These are phyloP conservation scores for Leccinum pallidistipes DNA, from an alignment of 1,284 basidiomycete species.

Conservation along the genomic window DNA sequence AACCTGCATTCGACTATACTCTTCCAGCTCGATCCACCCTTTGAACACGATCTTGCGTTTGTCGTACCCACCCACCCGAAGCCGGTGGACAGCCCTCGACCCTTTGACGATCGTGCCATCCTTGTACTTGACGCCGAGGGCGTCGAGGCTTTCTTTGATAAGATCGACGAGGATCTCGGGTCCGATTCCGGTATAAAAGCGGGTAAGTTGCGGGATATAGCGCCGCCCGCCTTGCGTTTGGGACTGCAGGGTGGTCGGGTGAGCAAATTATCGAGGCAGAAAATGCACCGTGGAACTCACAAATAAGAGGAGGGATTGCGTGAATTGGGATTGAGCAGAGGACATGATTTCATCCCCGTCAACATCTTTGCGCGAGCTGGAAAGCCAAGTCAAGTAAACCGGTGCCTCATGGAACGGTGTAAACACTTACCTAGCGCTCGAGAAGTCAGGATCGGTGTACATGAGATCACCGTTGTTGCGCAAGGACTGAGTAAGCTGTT, in stretches of 20 bases:
- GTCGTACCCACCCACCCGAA: slow-evolving; percentile 67
- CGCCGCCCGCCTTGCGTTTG: slow-evolving; percentile 71
- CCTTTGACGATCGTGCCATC: slow-evolving; percentile 30
- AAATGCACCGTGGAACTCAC: slow-evolving; percentile 38
- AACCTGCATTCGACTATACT: slow-evolving; percentile 44
- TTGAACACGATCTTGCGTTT: slow-evolving; percentile 59
- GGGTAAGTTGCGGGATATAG: slow-evolving; percentile 72
- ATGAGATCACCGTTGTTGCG: slow-evolving; percentile 68
- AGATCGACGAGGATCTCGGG: slow-evolving; percentile 53
- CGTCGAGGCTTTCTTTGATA: slow-evolving; percentile 51
- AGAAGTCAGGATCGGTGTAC: slow-evolving; percentile 58
- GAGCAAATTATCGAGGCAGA: neutral
- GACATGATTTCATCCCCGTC: slow-evolving; percentile 63
- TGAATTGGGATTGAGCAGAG: slow-evolving; percentile 55
- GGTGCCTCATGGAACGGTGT: neutral
- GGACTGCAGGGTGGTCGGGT: slow-evolving; percentile 45
- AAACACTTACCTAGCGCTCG: slow-evolving; percentile 20
- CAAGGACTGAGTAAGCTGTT: slow-evolving; percentile 68
- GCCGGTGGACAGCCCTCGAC: slow-evolving; percentile 32
- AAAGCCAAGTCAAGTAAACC: neutral
- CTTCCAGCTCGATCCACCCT: slow-evolving; percentile 69
- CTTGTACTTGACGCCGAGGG: slow-evolving; percentile 53
- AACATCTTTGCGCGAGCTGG: slow-evolving; percentile 36
- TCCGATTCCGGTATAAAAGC: slow-evolving; percentile 65
- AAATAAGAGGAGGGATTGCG: slow-evolving; percentile 60